Base-by-base conservation (phyloP, 2,329 filamentous ascomycete species). In the Diplodia mutila region DNA sequence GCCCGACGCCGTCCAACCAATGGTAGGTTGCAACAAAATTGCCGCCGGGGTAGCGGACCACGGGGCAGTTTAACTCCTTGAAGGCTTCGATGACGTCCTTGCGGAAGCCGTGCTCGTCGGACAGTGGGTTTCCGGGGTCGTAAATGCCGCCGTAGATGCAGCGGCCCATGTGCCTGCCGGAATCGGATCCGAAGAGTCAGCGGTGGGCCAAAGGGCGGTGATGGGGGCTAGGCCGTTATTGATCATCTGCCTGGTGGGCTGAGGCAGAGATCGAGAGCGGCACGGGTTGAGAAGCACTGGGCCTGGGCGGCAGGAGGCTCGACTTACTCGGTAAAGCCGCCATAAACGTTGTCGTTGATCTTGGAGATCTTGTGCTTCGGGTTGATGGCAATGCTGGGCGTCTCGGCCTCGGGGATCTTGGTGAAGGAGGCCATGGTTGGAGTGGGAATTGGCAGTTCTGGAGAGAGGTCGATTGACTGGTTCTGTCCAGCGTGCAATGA, bases 101-200 rank as follows among this genome's bases (percentile, higher is more conserved):
- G 48, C 92, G 89, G 80, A 92, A 94, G 51, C 91, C 91, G 71
- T 91, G 83, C 65, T 87, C 83, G 72, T 94, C 91, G 2, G 90
- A 89, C n/a, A 93, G 84, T 3, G 87, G 80, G 76, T 89, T 93
- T 39, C 85, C 86, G 1, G 91, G 91, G 72, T 94, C 91, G 79
- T 93, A 94, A 75, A 95, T 90, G 71, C 92, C 92, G 70, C 91
- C 91, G 77, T 95, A 94, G 75, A 95, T 93, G 82, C 92, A 95
- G 69, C 92, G 88, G 73, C 92, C 92, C 91, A 95, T 95, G 79
- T 95, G 92, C 73, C 90, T 92, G 71, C 37, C 14, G 66, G 29
- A 21, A 39, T 34, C n/a, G 25, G 27, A 42, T 29, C 23, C 29
- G 42, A 25, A 48, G 29, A 27, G 59, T 63, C 59, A 63, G 59